Evolutionary conservation across 2,329 filamentous ascomycete species (phyloP).

Genomic region (Simplicillium sp.): DNA sequence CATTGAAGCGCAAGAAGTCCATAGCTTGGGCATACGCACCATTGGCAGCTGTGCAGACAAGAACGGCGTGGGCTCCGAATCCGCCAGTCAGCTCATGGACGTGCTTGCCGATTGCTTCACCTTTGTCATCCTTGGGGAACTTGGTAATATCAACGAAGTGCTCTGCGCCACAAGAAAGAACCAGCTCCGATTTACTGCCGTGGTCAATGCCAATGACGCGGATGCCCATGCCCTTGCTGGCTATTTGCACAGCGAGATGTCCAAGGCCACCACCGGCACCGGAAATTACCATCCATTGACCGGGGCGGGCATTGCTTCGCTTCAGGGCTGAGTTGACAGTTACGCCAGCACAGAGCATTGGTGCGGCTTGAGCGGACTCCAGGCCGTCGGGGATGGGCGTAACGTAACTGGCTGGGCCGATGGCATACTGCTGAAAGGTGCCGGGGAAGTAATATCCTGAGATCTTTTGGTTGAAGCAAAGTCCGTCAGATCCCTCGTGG

Average conservation of each 20-base stretch:
- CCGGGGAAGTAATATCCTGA: constrained; percentile 16
- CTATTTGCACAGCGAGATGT: constrained; percentile 62
- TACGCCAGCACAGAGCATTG: constrained; percentile 59
- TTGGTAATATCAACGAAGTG: constrained; percentile 35
- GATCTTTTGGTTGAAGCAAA: constrained; percentile 13
- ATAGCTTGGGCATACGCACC: constrained; percentile 13
- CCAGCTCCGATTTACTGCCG: constrained; percentile 14
- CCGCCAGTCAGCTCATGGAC: constrained; percentile 11
- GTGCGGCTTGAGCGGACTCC: constrained; percentile 30
- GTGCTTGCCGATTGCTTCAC: constrained; percentile 17
- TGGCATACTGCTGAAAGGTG: constrained; percentile 15
- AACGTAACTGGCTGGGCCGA: constrained; percentile 26
- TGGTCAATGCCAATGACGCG: constrained; percentile 18
- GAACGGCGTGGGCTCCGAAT: constrained; percentile 9
- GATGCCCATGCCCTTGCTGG: constrained; percentile 27
- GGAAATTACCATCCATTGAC: constrained; percentile 63
- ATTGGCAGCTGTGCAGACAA: constrained; percentile 14
- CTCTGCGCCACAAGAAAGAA: constrained; percentile 15
- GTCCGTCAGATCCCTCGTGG: constrained; percentile 9
- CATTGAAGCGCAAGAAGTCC: constrained; percentile 15
- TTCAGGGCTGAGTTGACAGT: constrained; percentile 64
- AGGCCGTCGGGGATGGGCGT: constrained; percentile 28
- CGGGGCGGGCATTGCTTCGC: constrained; percentile 53
- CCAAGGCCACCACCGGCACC: constrained; percentile 70
- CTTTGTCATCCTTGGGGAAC: constrained; percentile 4